Evolutionary conservation across 495 filamentous ascomycete genomes (phyloP), one percentile per base, ranked within the genome.

Genomic region (Staphylotrichum tortipilum): DNA sequence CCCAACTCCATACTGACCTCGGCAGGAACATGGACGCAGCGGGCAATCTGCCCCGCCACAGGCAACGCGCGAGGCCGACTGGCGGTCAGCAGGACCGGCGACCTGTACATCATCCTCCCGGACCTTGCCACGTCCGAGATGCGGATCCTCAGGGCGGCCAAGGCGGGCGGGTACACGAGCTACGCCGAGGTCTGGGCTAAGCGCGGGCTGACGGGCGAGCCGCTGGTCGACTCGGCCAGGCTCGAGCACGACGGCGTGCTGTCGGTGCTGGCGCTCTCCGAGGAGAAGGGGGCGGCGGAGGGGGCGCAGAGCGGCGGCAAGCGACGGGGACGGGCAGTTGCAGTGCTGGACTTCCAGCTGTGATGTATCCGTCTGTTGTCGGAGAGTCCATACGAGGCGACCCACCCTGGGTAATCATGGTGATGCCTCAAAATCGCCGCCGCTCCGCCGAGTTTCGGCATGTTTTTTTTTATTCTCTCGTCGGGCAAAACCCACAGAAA

Each of bases 291-390:
- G 2, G 38, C 38, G 37, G 7, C 42, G n/a, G 24, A 37, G 49
- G 6, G 47, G 39, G 34, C 59, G n/a, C n/a, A n/a, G n/a, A n/a
- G 2, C 10, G 6, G 6, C 10, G 2, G 26, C 26, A 10, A 28
- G 26, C 6, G 26, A 28, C 26, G 6, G 26, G 10, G 44, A 21
- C 47, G 64, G 19, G n/a, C n/a, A n/a, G 58, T 68, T 11, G 60
- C 50, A 0, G 64, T 72, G 28, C 36, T 72, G 29, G 68, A 71
- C 52, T 71, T 72, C 45, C 50, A 62, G 42, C 45, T 70, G 12
- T 64, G 38, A 41, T 49, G 30, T 28, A 10, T 10, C 26, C n/a
- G n/a, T n/a, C n/a, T 4, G 15, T 14, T n/a, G n/a, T n/a, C n/a
- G n/a, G n/a, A n/a, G n/a, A n/a, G n/a, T n/a, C n/a, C n/a, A n/a